Percentiles rank a stretch among this genome's conserved stretches.
Conservation (phyloP, 257 asterid species). For the Solanum pinnatisectum region DNA sequence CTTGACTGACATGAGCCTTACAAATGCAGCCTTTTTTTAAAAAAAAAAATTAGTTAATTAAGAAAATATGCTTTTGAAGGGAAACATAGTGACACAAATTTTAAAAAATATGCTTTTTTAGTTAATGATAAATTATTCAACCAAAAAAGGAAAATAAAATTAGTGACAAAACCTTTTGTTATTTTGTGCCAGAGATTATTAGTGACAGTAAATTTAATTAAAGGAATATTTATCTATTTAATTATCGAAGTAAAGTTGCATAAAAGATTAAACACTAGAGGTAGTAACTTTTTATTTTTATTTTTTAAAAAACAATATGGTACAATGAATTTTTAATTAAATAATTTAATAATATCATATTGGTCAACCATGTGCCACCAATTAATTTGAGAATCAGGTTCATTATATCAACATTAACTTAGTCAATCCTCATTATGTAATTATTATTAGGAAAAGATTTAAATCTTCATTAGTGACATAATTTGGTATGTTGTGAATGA, state of each 20-base stretch:
- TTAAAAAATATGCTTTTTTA: too few species aligned
- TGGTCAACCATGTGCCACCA: neutral
- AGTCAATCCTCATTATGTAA: neutral
- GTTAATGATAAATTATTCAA: too few species aligned
- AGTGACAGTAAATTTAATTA: neutral
- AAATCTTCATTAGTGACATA: neutral
- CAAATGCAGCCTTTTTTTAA: too few species aligned
- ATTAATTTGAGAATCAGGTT: neutral
- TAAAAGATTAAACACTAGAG: neutral
- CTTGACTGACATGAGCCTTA: too few species aligned
- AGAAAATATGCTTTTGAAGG: too few species aligned
- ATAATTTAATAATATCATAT: neutral
- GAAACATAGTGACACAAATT: too few species aligned
- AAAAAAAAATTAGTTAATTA: too few species aligned
- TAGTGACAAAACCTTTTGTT: neutral
- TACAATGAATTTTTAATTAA: neutral
- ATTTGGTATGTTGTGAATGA: neutral
- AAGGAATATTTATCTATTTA: neutral
- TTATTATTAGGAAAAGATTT: neutral
- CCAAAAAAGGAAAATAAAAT: neutral
- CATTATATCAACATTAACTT: neutral
- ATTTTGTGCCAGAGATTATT: neutral
- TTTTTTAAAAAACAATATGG: neutral
- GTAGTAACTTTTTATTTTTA: neutral
- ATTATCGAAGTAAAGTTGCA: neutral